A percentile compares a stretch with the other conserved stretches of the same genome.
Evolutionary conservation across 768 basidiomycete species (phyloP).

Genomic region (Artomyces pyxidatus): DNA sequence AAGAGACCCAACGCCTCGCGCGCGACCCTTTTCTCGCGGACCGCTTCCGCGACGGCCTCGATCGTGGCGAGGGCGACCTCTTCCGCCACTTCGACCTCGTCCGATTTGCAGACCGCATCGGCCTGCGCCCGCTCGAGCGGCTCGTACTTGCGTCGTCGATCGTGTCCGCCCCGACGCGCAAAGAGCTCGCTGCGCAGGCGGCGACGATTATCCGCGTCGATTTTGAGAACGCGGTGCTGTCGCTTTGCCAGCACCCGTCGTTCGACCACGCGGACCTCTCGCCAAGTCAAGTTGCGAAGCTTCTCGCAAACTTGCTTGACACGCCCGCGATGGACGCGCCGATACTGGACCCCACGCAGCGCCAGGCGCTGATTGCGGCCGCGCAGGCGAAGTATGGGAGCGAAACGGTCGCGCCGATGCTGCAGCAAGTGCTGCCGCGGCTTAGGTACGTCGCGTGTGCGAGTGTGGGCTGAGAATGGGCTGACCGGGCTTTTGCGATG

Average conservation of each 20-base stretch:
- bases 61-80: slow-evolving; percentile 78
- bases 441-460: slow-evolving; percentile 68
- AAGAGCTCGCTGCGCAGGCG: slow-evolving; percentile 54
- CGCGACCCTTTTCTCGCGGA: slow-evolving; percentile 87
- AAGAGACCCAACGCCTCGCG: slow-evolving; percentile 83
- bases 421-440: slow-evolving; percentile 66
- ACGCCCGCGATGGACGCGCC: slow-evolving; percentile 64
- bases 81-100: slow-evolving; percentile 79
- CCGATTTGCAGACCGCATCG: slow-evolving; percentile 76
- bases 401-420: slow-evolving; percentile 64
- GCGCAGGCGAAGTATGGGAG: slow-evolving; percentile 75
- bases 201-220: slow-evolving; percentile 61
- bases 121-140: slow-evolving; percentile 71
- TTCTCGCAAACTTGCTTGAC: slow-evolving; percentile 74
- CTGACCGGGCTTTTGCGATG: slow-evolving; percentile 12
- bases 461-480: too few species aligned
- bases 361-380: slow-evolving; percentile 66
- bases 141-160: slow-evolving; percentile 72
- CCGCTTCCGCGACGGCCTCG: slow-evolving; percentile 83
- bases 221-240: slow-evolving; percentile 70
- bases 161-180: slow-evolving; percentile 51
- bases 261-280: slow-evolving; percentile 78
- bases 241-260: slow-evolving; percentile 70
- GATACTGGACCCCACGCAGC: slow-evolving; percentile 61
- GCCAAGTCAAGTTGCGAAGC: slow-evolving; percentile 65